Evolutionary conservation across 768 basidiomycete species (phyloP), one percentile per base, ranked within the genome.

Genomic region (Floccularia luteovirens): DNA sequence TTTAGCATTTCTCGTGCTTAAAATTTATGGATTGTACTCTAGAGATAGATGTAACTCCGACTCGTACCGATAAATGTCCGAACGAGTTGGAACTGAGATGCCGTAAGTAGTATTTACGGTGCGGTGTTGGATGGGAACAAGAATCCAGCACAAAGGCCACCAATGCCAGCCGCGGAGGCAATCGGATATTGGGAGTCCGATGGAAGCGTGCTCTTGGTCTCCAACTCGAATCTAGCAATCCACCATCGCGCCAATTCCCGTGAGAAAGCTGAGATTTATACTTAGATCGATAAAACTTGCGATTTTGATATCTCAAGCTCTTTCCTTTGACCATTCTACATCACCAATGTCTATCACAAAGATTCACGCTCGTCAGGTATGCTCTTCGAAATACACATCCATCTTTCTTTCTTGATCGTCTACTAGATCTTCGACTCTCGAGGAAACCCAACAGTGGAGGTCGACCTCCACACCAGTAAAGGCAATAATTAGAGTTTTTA

Each of bases 401-500:
- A 24, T 39, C 31, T 28, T 45, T 25, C 38, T 39, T 31, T 36
- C 27, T 41, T 42, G 31, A 39, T 24, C 28, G 44, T 38, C 35
- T 42, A 24, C 19, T 56, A 97, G 94, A 94, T 98, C 80, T 98
- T 96, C 63, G 94, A 98, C 76, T 97, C 92, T 58, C 90, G 94
- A 59, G 93, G 92, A 54, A 92, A 97, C 77, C 91, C 89, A 55
- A 94, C 92, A 56, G 90, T 96, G 58, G 92, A 91, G 68, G 90
- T 91, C 60, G 90, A 93, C 61, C 68, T 93, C 55, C 59, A 75
- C 76, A 97, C 93, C 46, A 75, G 58, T 30, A 90, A 91, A 75
- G 92, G 91, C 88, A 55, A 47, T 7, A 43, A 42, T 39, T 36
- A 24, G 20, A 23, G 16, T 37, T 24, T 32, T 27, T 38, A 30